Percentiles rank a stretch among this genome's conserved stretches.
These are phyloP conservation scores for Candida hungchunana DNA, from an alignment of 805 yeast genomes.

Conservation along the genomic window DNA sequence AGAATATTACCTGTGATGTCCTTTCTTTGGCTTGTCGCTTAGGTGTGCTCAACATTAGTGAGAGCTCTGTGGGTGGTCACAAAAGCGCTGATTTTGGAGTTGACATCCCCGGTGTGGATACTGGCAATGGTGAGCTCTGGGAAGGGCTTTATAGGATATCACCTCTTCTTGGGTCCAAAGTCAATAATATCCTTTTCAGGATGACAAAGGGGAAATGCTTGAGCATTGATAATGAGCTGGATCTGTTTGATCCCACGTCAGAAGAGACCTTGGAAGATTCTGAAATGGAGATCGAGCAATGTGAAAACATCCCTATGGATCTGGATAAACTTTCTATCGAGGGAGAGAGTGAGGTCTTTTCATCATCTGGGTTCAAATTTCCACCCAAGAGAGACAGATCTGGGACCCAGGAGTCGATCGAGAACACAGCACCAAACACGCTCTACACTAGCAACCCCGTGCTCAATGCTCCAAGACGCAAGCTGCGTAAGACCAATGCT, in stretches of 20 bases:
- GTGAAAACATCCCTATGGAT: not conserved
- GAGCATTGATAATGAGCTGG: conserved; percentile 14
- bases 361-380: conserved; percentile 6
- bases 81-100: not conserved
- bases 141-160: conserved; percentile 1
- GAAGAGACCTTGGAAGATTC: not conserved
- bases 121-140: conserved; percentile 1
- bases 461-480: conserved; percentile 9
- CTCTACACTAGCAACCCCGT: conserved; percentile 19
- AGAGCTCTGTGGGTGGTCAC: not conserved
- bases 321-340: not conserved
- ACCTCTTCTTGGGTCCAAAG: too few relatives aligned
- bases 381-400: conserved; percentile 5
- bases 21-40: conserved; percentile 12
- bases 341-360: conserved; percentile 1
- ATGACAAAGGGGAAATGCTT: conserved; percentile 15
- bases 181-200: conserved; percentile 7
- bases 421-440: not conserved
- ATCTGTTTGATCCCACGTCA: conserved; percentile 2
- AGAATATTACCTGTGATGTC: conserved; percentile 5
- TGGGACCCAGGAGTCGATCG: conserved; percentile 5
- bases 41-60: not conserved
- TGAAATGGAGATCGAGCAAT: not conserved
- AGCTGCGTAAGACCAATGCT: conserved; percentile 12
- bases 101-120: conserved; percentile 9